A percentile compares a stretch with the other conserved stretches of the same genome.
phyloP scores from a whole-genome alignment of 2,329 filamentous ascomycete species.

The Colletotrichum filicis region DNA sequence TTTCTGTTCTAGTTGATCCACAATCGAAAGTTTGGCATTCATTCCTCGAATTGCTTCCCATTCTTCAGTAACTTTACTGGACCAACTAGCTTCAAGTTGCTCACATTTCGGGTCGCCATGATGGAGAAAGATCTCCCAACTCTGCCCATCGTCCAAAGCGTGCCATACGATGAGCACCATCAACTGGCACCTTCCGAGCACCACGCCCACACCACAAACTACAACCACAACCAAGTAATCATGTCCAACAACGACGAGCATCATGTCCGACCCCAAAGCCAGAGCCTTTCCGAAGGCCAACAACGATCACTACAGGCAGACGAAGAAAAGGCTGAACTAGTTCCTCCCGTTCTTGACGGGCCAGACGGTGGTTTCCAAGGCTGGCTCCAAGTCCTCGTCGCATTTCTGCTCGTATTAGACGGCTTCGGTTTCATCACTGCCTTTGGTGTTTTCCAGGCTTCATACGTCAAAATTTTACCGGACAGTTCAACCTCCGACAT shows the following conservation, averaged over 20 bases:
- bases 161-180: not conserved
- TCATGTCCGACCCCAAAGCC: not conserved
- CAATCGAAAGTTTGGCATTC: not conserved
- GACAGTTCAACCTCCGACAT: conserved; percentile 49
- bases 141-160: not conserved
- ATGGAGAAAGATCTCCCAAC: conserved; percentile 7
- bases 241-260: conserved; percentile 6
- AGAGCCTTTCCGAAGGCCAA: not conserved
- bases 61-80: not conserved
- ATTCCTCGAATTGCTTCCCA: not conserved
- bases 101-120: not conserved
- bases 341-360: not conserved
- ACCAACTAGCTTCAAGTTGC: not conserved
- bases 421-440: conserved; percentile 58
- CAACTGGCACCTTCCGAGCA: not conserved
- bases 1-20: not conserved
- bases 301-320: not conserved
- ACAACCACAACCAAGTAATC: conserved; percentile 1
- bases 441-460: conserved; percentile 57
- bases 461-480: conserved; percentile 48
- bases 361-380: conserved; percentile 37
- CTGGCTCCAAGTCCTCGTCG: conserved; percentile 52
- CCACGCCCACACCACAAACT: not conserved
- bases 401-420: conserved; percentile 53
- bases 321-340: not conserved